Conservation (phyloP, 495 filamentous ascomycete species). For the Aspergillus baeticus region DNA sequence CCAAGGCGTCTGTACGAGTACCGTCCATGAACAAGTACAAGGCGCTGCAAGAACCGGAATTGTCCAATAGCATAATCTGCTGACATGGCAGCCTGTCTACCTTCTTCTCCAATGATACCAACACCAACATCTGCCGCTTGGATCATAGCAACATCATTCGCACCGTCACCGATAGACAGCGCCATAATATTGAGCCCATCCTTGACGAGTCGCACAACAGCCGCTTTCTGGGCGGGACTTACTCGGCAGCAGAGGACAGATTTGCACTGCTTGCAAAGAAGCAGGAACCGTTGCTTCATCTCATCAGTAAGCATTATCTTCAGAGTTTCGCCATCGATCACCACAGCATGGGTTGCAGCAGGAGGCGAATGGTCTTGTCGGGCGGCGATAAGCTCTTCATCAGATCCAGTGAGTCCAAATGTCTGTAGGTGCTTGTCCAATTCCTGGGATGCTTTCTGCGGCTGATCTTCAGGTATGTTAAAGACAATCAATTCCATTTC, state of each 20-base stretch:
- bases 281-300: conserved; percentile 85
- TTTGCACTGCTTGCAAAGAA: conserved; percentile 96
- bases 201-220: conserved; percentile 96
- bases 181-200: conserved; percentile 94
- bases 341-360: conserved; percentile 85
- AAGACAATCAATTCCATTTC: conserved; percentile 96
- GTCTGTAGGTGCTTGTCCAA: conserved; percentile 69
- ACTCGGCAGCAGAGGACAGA: conserved; percentile 98
- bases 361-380: conserved; percentile 81
- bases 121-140: conserved; percentile 98
- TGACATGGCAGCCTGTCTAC: conserved; percentile 96
- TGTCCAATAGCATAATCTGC: conserved; percentile 98
- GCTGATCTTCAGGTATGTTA: conserved; percentile 74
- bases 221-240: conserved; percentile 93
- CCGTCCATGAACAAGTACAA: conserved; percentile 92
- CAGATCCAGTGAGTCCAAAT: conserved; percentile 82
- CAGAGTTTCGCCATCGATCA: conserved; percentile 94
- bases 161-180: conserved; percentile 93
- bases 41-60: conserved; percentile 88
- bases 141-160: conserved; percentile 99
- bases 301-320: conserved; percentile 82
- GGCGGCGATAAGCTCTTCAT: conserved; percentile 80
- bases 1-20: conserved; percentile 94
- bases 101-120: conserved; percentile 96
- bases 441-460: conserved; percentile 61